Evolutionary conservation across 495 filamentous ascomycete genomes (phyloP).

Genomic region (Barbatosphaeria neglecta): DNA sequence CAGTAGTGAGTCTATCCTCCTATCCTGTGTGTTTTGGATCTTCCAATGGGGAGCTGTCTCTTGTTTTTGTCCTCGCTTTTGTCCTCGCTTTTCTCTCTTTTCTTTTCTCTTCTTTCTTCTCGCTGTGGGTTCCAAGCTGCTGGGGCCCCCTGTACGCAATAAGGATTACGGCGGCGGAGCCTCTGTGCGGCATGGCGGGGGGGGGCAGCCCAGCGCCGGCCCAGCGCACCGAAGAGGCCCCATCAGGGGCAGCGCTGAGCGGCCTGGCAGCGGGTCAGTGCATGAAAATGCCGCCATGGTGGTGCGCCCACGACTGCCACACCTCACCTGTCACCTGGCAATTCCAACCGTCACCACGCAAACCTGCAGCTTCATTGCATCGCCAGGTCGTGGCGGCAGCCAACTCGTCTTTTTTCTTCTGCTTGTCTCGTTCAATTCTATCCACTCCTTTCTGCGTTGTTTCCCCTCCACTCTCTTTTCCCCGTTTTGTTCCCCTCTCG

Average conservation of each 20-base stretch:
- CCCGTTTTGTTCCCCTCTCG: too few relatives aligned
- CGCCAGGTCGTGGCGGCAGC: too few relatives aligned
- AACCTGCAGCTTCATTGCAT: neutral
- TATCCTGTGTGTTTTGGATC: neutral
- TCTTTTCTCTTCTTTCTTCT: neutral
- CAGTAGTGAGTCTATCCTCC: slow-evolving; percentile 14
- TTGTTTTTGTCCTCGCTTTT: neutral
- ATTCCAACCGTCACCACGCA: neutral
- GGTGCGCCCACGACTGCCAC: neutral
- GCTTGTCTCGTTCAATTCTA: too few relatives aligned
- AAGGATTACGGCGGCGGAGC: neutral
- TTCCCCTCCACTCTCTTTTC: too few relatives aligned
- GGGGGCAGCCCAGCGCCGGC: neutral
- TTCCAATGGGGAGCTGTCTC: neutral
- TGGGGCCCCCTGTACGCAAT: too few relatives aligned
- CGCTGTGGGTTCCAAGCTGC: neutral
- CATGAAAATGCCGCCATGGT: neutral
- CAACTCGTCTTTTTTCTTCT: too few relatives aligned
- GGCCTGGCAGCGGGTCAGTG: neutral
- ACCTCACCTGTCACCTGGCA: neutral
- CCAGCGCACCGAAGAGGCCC: neutral
- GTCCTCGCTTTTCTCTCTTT: neutral
- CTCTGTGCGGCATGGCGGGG: neutral
- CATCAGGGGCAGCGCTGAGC: neutral
- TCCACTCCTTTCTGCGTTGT: too few relatives aligned